Percentiles rank a stretch among this genome's conserved stretches.
phyloP scores from a whole-genome alignment of 345 rosid species.

The Brassica cretica region DNA sequence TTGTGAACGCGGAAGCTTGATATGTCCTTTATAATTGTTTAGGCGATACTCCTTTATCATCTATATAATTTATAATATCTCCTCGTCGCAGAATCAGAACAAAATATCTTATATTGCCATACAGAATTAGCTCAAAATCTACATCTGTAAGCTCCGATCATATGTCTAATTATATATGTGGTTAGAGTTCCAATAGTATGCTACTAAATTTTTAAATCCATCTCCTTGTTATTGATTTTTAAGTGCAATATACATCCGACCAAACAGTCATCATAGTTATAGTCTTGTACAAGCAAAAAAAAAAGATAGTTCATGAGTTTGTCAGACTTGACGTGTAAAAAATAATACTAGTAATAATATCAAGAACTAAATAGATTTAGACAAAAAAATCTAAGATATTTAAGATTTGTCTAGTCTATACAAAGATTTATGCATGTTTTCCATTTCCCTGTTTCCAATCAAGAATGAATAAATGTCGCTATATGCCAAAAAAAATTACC shows the following conservation, averaged over 20 bases:
- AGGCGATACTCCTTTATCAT: neutral
- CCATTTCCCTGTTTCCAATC: neutral
- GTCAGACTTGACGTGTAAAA: neutral
- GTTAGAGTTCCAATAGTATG: neutral
- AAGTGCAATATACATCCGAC: neutral
- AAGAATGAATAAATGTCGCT: no score
- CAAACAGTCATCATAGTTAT: neutral
- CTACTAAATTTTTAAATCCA: neutral
- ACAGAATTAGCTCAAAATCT: neutral
- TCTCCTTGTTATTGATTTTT: neutral
- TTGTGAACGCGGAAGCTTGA: slow-evolving; percentile 25
- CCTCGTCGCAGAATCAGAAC: slow-evolving; percentile 1
- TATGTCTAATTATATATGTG: neutral
- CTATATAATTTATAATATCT: neutral
- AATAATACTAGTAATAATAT: neutral
- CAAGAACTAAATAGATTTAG: neutral
- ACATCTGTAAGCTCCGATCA: neutral
- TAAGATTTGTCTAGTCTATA: neutral
- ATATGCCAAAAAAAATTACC: no score
- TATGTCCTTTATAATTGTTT: neutral
- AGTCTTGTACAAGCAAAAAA: neutral
- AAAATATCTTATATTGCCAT: neutral
- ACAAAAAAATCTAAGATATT: neutral
- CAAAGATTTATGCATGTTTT: neutral
- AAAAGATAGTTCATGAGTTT: neutral